Percentiles rank a stretch among this genome's conserved stretches.
These are phyloP conservation scores for Fragosphaeria purpurea DNA, from an alignment of 2,329 filamentous ascomycete species.

Conservation along the genomic window DNA sequence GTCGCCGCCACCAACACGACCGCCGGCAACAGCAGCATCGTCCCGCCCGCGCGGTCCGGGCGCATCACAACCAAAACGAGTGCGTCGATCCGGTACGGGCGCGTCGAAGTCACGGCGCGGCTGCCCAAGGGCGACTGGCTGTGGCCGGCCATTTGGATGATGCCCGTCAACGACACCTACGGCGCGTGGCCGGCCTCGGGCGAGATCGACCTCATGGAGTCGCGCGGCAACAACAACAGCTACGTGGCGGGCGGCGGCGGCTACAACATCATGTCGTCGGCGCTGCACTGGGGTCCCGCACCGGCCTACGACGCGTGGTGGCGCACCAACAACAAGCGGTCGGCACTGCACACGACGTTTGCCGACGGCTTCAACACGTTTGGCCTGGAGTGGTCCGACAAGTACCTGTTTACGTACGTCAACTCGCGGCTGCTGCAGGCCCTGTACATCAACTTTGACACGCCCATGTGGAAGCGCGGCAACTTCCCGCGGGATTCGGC, in stretches of 20 bases:
- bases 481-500: constrained; percentile 43
- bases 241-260: constrained; percentile 71
- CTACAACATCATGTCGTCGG: constrained; percentile 69
- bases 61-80: constrained; percentile 67
- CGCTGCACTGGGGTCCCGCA: constrained; percentile 75
- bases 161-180: constrained; percentile 63
- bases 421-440: constrained; percentile 72
- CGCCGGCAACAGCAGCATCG: constrained; percentile 56
- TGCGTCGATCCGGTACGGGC: constrained; percentile 66
- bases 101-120: constrained; percentile 69
- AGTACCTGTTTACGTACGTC: constrained; percentile 81
- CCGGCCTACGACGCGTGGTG: constrained; percentile 67
- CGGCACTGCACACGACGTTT: constrained; percentile 67
- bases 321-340: constrained; percentile 69
- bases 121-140: constrained; percentile 74
- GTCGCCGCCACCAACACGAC: constrained; percentile 65
- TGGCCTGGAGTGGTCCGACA: constrained; percentile 77
- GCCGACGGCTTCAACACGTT: constrained; percentile 61
- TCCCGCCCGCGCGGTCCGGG: constrained; percentile 68
- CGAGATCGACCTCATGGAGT: constrained; percentile 76
- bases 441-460: constrained; percentile 64
- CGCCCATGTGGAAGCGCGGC: constrained; percentile 58
- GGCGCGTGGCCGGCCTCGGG: constrained; percentile 70
- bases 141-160: constrained; percentile 89
- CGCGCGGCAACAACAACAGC: constrained; percentile 71